A percentile compares a stretch with the other conserved stretches of the same genome.
These are phyloP conservation scores for Gymnopilus dilepis DNA, from an alignment of 768 basidiomycete species.

Conservation along the genomic window DNA sequence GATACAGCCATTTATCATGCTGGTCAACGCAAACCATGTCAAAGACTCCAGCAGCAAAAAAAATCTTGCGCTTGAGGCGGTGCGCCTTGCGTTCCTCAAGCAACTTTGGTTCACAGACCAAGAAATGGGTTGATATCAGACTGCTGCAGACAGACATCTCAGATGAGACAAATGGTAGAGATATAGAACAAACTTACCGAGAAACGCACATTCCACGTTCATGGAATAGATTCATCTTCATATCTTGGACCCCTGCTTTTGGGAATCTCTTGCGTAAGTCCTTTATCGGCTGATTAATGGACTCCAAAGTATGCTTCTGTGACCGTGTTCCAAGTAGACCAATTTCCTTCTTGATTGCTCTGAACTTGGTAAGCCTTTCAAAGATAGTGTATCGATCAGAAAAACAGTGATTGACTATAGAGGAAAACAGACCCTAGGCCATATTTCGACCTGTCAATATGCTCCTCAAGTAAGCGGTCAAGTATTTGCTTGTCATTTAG, in stretches of 20 bases:
- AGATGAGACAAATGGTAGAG: no score
- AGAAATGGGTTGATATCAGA: slow-evolving; percentile 19
- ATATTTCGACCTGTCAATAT: slow-evolving; percentile 29
- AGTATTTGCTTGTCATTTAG: slow-evolving; percentile 34
- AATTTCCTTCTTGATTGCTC: slow-evolving; percentile 20
- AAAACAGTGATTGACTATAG: background rate
- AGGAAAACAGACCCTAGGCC: slow-evolving; percentile 26
- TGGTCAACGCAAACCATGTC: slow-evolving; percentile 37
- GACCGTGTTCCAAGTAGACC: slow-evolving; percentile 24
- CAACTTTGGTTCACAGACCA: slow-evolving; percentile 9
- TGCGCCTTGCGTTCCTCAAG: slow-evolving; percentile 21
- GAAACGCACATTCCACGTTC: slow-evolving; percentile 31
- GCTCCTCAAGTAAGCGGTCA: slow-evolving; percentile 18
- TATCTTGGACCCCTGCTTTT: slow-evolving; percentile 31
- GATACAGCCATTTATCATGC: slow-evolving; percentile 45
- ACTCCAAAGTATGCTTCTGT: slow-evolving; percentile 28
- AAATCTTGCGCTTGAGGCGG: slow-evolving; percentile 12
- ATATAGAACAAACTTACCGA: background rate
- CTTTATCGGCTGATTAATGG: slow-evolving; percentile 23
- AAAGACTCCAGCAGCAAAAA: slow-evolving; percentile 22
- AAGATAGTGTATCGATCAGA: background rate
- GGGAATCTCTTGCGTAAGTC: slow-evolving; percentile 29
- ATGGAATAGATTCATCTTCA: slow-evolving; percentile 27
- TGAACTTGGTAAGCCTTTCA: slow-evolving; percentile 21
- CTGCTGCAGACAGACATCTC: slow-evolving; percentile 14